Evolutionary conservation across 352 stramenopile species (phyloP).

Genomic region (Phytophthora pistaciae): DNA sequence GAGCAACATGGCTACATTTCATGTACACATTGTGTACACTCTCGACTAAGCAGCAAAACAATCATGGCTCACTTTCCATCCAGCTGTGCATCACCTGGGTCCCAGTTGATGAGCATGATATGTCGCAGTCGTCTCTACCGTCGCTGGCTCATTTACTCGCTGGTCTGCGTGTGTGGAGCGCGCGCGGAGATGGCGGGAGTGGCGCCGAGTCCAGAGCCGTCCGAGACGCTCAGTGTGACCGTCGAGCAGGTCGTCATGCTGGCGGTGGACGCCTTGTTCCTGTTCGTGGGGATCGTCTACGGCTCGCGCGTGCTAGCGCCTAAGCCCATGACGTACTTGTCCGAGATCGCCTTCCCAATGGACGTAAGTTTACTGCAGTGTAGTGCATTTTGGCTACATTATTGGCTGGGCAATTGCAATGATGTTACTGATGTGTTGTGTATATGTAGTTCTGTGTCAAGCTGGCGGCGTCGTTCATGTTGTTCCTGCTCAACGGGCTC

Average conservation of each 20-base stretch:
- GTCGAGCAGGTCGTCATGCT: slow-evolving; percentile 37
- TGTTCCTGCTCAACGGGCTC: slow-evolving; percentile 58
- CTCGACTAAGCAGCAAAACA: neutral
- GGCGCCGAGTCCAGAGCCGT: slow-evolving; percentile 11
- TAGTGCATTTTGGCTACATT: neutral
- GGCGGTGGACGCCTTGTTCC: slow-evolving; percentile 52
- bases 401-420: slow-evolving; percentile 2
- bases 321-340: slow-evolving; percentile 80
- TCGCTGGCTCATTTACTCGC: slow-evolving; percentile 5
- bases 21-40: neutral
- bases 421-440: neutral
- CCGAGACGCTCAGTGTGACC: slow-evolving; percentile 18
- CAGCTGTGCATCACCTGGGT: slow-evolving; percentile 1
- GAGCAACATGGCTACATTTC: slow-evolving; percentile 26
- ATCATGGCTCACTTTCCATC: neutral
- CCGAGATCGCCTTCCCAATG: slow-evolving; percentile 77
- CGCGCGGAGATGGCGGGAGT: slow-evolving; percentile 21
- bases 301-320: slow-evolving; percentile 56
- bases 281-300: slow-evolving; percentile 65
- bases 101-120: slow-evolving; percentile 9
- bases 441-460: slow-evolving; percentile 68
- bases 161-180: neutral
- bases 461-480: slow-evolving; percentile 49
- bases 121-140: slow-evolving; percentile 33
- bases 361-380: slow-evolving; percentile 47